A percentile compares a stretch with the other conserved stretches of the same genome.
These are phyloP conservation scores for Myriosclerotinia scirpicola DNA, from an alignment of 2,329 filamentous ascomycete species.

Conservation along the genomic window DNA sequence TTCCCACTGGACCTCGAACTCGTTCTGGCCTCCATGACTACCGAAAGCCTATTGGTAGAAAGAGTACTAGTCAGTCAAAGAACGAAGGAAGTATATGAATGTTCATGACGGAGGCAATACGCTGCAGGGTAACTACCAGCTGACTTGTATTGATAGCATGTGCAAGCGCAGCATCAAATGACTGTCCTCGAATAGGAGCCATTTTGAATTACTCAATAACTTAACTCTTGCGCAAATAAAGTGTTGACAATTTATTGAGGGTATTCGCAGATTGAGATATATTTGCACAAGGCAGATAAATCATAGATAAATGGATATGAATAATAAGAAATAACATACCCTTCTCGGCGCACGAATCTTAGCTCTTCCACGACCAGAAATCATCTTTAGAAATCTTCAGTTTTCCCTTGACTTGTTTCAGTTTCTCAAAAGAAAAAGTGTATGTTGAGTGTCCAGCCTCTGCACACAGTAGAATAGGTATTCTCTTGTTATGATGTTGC, in stretches of 20 bases:
- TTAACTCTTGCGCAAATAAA: not conserved
- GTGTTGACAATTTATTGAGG: not conserved
- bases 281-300: not conserved
- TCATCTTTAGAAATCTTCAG: conserved; percentile 43
- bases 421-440: not conserved
- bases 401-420: not conserved
- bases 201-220: not conserved
- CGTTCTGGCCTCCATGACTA: conserved; percentile 59
- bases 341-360: conserved; percentile 68
- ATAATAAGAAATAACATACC: conserved; percentile 49
- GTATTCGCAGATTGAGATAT: not conserved
- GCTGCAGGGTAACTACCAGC: conserved; percentile 8
- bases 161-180: conserved; percentile 7
- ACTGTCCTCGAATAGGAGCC: not conserved
- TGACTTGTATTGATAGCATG: conserved; percentile 9
- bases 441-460: not conserved
- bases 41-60: conserved; percentile 49
- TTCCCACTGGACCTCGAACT: conserved; percentile 85
- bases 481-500: not conserved
- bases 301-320: conserved; percentile 14
- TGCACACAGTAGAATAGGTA: not conserved
- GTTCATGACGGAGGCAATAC: not conserved
- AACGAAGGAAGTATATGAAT: not conserved
- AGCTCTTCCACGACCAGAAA: conserved; percentile 52
- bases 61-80: conserved; percentile 21